phyloP scores from a whole-genome alignment of 108 stramenopile species.

The Cylindrotheca closterium region DNA sequence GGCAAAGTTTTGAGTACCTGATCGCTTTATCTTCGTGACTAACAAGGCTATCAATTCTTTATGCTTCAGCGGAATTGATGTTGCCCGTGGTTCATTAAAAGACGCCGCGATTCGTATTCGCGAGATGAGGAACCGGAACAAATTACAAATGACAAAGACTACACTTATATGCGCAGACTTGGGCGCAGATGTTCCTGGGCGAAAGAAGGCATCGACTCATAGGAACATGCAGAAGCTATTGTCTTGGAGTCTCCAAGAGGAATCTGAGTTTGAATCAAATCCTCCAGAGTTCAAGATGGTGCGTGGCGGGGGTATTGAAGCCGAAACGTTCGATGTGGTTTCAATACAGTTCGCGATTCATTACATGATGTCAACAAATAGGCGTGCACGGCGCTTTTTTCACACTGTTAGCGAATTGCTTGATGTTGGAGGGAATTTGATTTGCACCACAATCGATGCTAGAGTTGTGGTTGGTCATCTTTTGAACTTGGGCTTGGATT shows the following conservation, averaged over 20 bases:
- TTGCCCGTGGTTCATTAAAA: conserved; percentile 90
- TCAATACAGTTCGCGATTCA: conserved; percentile 99
- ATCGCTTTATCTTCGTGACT: too few relatives aligned
- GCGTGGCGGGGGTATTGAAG: conserved; percentile 60
- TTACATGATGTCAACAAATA: conserved; percentile 93
- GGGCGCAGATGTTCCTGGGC: conserved; percentile 88
- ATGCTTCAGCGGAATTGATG: conserved; percentile 88
- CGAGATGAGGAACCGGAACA: conserved; percentile 47
- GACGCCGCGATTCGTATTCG: conserved; percentile 90
- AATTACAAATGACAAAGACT: conserved; percentile 63
- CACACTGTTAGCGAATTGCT: conserved; percentile 85
- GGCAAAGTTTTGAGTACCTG: too few relatives aligned
- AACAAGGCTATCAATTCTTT: too few relatives aligned
- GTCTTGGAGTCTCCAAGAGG: conserved; percentile 71
- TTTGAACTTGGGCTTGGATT: conserved; percentile 76
- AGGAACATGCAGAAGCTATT: conserved; percentile 69
- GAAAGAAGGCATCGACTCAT: conserved; percentile 40
- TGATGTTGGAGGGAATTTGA: conserved; percentile 87
- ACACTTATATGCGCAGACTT: conserved; percentile 71
- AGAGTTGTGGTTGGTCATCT: conserved; percentile 71
- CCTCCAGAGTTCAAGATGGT: conserved; percentile 61
- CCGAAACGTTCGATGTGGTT: conserved; percentile 89
- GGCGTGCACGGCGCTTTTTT: conserved; percentile 88
- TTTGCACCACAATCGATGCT: conserved; percentile 97
- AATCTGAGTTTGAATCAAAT: conserved; percentile 46